phyloP scores from a whole-genome alignment of 306 rosid genomes.

The Citrullus mucosospermus region DNA sequence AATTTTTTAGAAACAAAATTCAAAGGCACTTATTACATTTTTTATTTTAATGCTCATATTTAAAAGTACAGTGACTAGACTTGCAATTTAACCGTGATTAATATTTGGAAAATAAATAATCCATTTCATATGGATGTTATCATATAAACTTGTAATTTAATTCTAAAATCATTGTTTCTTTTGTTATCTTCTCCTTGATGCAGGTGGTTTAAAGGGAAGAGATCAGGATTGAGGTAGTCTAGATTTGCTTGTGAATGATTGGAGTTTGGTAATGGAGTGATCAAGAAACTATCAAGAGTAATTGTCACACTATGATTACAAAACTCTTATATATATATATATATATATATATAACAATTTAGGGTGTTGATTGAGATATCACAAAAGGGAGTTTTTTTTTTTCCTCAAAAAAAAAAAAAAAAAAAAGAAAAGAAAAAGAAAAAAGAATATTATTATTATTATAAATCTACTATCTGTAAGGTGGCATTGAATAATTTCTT shows the following conservation, averaged over 20 bases:
- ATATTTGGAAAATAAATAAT: no score
- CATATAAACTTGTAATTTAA: neutral
- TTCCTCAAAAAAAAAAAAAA: no score
- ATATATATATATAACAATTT: no score
- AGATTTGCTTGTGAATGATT: neutral
- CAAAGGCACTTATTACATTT: no score
- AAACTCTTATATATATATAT: no score
- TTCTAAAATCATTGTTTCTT: neutral
- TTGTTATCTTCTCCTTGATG: neutral
- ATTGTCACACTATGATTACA: no score
- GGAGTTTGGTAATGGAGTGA: neutral
- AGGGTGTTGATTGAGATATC: neutral
- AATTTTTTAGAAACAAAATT: no score
- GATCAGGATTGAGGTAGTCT: constrained; percentile 20
- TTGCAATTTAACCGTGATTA: neutral
- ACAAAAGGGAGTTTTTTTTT: neutral
- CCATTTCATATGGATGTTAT: neutral
- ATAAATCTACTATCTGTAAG: neutral
- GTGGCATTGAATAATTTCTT: neutral
- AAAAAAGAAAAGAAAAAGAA: no score
- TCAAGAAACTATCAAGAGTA: no score
- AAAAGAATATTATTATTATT: no score
- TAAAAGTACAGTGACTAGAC: no score
- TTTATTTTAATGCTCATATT: neutral
- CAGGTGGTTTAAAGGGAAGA: constrained; percentile 60